These are phyloP conservation scores for Metarhizium humberi DNA, from an alignment of 2,329 filamentous ascomycete species.

Conservation along the genomic window DNA sequence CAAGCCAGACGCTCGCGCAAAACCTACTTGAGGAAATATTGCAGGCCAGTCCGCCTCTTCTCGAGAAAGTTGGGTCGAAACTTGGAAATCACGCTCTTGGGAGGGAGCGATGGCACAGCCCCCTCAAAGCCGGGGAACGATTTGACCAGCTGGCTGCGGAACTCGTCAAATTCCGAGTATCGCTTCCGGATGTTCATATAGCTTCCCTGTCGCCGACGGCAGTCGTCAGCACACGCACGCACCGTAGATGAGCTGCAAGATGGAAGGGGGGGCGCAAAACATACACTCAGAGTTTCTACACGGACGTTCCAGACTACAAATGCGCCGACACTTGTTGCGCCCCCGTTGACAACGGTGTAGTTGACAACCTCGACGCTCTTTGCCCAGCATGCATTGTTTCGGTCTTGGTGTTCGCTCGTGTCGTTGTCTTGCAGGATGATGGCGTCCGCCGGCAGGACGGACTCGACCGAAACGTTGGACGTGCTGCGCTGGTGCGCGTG, in stretches of 20 bases:
- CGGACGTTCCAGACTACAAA: slow-evolving; percentile 93
- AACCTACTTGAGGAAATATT: slow-evolving; percentile 87
- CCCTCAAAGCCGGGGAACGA: slow-evolving; percentile 78
- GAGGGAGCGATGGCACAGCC: slow-evolving; percentile 82
- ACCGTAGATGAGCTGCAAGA: not conserved
- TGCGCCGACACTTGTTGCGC: slow-evolving; percentile 58
- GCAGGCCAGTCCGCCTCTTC: slow-evolving; percentile 68
- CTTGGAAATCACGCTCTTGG: slow-evolving; percentile 82
- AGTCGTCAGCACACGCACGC: not conserved
- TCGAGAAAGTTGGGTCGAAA: slow-evolving; percentile 83
- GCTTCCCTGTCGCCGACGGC: slow-evolving; percentile 34
- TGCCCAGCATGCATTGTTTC: slow-evolving; percentile 54
- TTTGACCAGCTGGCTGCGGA: slow-evolving; percentile 62
- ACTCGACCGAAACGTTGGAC: slow-evolving; percentile 39
- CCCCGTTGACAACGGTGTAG: slow-evolving; percentile 47
- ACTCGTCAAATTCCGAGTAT: slow-evolving; percentile 89
- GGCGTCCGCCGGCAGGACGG: slow-evolving; percentile 39
- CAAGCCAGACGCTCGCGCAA: not conserved
- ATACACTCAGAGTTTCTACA: slow-evolving; percentile 75
- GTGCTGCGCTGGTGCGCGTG: slow-evolving; percentile 26
- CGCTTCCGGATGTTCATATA: slow-evolving; percentile 57
- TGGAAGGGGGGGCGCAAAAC: slow-evolving; percentile 19
- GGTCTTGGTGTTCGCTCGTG: slow-evolving; percentile 36
- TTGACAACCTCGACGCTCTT: slow-evolving; percentile 51
- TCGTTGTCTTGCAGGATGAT: slow-evolving; percentile 58